These are phyloP conservation scores for Didymella sp. DNA, from an alignment of 2,329 filamentous ascomycete species.

Conservation along the genomic window DNA sequence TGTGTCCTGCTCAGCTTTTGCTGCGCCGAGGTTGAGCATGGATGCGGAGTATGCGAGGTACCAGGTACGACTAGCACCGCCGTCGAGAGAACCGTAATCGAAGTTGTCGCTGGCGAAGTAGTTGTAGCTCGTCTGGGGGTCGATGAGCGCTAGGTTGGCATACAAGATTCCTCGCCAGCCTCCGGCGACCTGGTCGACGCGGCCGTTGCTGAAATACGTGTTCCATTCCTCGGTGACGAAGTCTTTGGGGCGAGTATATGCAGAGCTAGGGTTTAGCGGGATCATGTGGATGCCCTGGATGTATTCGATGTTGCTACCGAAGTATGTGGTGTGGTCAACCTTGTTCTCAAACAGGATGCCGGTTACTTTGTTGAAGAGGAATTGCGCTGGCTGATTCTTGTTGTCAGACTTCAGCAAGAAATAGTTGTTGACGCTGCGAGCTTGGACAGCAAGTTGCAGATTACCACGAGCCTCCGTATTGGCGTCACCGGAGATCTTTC, in stretches of 20 bases:
- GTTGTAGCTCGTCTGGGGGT: constrained; percentile 72
- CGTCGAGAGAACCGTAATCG: constrained; percentile 73
- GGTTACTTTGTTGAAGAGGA: constrained; percentile 80
- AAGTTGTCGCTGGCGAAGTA: constrained; percentile 77
- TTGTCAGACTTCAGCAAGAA: constrained; percentile 82
- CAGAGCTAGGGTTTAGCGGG: constrained; percentile 73
- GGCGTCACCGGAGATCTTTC: constrained; percentile 72
- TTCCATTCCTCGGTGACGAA: constrained; percentile 77
- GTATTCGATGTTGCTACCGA: constrained; percentile 72
- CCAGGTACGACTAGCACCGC: constrained; percentile 67
- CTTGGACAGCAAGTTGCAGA: constrained; percentile 80
- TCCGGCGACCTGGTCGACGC: constrained; percentile 69
- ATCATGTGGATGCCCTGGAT: constrained; percentile 85
- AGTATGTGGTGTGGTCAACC: constrained; percentile 88
- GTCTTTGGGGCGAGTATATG: constrained; percentile 69
- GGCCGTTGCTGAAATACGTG: constrained; percentile 74
- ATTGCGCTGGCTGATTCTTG: constrained; percentile 73
- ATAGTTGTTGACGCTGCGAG: constrained; percentile 77
- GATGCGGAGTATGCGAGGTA: constrained; percentile 49
- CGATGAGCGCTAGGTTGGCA: constrained; percentile 80
- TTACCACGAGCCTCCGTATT: constrained; percentile 83
- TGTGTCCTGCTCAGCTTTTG: neutral
- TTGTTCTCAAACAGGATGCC: constrained; percentile 93
- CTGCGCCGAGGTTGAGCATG: constrained; percentile 24
- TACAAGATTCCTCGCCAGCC: constrained; percentile 89